A percentile compares a stretch with the other conserved stretches of the same genome.
Evolutionary conservation across 305 asterid species (phyloP).

Genomic region (Vinca major): DNA sequence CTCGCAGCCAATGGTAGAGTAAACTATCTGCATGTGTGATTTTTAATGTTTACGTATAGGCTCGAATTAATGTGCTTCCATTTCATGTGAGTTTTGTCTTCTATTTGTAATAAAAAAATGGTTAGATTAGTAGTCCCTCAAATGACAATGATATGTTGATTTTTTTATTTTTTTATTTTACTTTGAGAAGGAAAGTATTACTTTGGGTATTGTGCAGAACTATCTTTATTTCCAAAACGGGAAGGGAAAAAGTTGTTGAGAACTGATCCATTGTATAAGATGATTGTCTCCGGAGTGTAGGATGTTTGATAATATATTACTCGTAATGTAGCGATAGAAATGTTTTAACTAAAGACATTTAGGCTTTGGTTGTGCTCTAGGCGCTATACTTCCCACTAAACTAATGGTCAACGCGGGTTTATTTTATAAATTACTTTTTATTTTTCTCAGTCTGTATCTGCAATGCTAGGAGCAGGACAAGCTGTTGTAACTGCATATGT

Average conservation of each 20-base stretch:
- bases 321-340: neutral
- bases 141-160: neutral
- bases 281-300: neutral
- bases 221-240: neutral
- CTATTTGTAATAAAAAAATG: neutral
- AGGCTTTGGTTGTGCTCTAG: no score
- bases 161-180: neutral
- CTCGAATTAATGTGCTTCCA: neutral
- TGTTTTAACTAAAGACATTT: no score
- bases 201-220: neutral
- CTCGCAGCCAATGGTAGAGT: conserved; percentile 80
- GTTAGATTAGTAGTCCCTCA: neutral
- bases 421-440: neutral
- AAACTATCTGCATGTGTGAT: neutral
- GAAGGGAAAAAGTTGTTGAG: neutral
- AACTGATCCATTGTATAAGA: neutral
- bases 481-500: neutral
- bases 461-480: neutral
- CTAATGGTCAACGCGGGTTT: neutral
- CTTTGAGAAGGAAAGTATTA: neutral
- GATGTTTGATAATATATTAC: neutral
- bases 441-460: neutral
- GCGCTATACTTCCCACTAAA: neutral
- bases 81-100: neutral
- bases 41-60: neutral